Evolutionary conservation across 805 yeast genomes (phyloP), one percentile per base, ranked within the genome.

Genomic region (Starmera amethionina): DNA sequence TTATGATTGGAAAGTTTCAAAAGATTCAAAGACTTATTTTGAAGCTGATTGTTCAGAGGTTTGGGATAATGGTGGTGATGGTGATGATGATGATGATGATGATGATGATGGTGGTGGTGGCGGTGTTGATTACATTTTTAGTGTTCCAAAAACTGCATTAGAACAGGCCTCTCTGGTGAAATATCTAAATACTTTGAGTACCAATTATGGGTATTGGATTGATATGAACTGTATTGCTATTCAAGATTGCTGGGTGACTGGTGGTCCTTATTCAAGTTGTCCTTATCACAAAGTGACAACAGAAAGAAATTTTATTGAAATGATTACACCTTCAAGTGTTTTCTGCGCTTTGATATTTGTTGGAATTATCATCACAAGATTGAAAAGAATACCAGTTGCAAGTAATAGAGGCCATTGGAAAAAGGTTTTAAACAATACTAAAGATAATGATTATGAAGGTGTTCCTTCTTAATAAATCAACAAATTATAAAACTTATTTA

Each of bases 241-340:
- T 16, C 61, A 70, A 3, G 73, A 77, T 40, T 89, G 97, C 54
- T 90, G 93, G 89, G 88, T 88, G 5, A 59, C 73, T 11, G 96
- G 95, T 1, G 96, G 95, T 0, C 75, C 86, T 0, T 68, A 74
- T 45, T 80, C 90, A 0, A 54, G 63, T 29, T 89, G 97, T 55
- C 96, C 97, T 0, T 88, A 88, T 55, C 75, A 73, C 42, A 65
- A 64, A 36, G 69, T 71, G 1, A 67, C 77, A 9, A 66, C 79
- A 5, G 63, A 65, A 29, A 66, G 76, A 39, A 74, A 73, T 38
- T 79, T 85, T 46, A 73, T 75, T 0, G 67, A 72, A 29, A 71
- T 81, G 71, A 61, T 87, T 18, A 72, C 82, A 0, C 88, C 94
- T 0, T 76, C 81, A n/a, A 63, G 75, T 9, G 70, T 73, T 1